Percentiles rank a stretch among this genome's conserved stretches.
Conservation (phyloP, 2,329 filamentous ascomycete species). For the Waltergamsia citrina region DNA sequence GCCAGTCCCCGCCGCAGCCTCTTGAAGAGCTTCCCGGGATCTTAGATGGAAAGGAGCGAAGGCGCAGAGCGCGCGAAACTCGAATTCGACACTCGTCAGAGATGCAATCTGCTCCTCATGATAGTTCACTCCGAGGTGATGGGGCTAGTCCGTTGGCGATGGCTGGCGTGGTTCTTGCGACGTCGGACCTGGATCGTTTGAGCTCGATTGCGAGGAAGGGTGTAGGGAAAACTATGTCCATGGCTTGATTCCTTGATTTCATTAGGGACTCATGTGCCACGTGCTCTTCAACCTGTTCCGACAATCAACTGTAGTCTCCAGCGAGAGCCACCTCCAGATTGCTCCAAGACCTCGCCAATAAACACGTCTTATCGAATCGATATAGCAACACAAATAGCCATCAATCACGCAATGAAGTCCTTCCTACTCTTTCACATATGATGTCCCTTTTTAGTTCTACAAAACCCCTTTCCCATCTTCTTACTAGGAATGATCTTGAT, state of each 20-base stretch:
- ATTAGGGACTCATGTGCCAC: background rate
- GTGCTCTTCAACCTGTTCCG: background rate
- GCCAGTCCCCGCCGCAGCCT: background rate
- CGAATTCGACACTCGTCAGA: constrained; percentile 13
- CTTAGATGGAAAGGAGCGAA: constrained; percentile 16
- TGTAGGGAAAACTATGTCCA: background rate
- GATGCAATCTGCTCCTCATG: constrained; percentile 2
- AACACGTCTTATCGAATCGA: too few species aligned
- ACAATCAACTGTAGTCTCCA: background rate
- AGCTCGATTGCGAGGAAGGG: constrained; percentile 14
- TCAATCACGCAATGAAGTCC: too few species aligned
- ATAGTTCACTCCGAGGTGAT: constrained; percentile 10
- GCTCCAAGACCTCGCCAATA: too few species aligned
- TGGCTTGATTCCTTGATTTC: too few species aligned
- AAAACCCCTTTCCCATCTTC: too few species aligned
- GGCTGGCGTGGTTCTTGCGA: constrained; percentile 17
- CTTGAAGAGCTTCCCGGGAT: constrained; percentile 5
- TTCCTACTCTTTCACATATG: too few species aligned
- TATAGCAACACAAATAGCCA: background rate
- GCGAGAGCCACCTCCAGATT: too few species aligned
- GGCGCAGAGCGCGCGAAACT: constrained; percentile 18
- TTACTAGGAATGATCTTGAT: too few species aligned
- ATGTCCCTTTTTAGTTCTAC: too few species aligned
- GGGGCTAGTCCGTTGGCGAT: constrained; percentile 14
- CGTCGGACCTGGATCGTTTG: constrained; percentile 20